Percentiles rank a stretch among this genome's conserved stretches.
Conservation (phyloP, 2,329 filamentous ascomycete genomes). For the Apiospora sp. region DNA sequence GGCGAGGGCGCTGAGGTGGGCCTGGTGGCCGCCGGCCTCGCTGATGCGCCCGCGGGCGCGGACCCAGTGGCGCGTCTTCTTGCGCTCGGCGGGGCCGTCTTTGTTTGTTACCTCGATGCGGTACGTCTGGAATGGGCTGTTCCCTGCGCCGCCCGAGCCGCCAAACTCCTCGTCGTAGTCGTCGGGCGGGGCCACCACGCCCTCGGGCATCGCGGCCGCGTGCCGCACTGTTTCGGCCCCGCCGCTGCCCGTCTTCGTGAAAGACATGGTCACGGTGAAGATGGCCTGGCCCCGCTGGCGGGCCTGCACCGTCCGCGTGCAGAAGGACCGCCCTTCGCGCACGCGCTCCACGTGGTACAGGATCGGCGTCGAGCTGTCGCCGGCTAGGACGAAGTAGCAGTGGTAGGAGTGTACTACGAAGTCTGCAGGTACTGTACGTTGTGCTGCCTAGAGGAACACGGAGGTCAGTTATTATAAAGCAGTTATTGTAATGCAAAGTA, state of each 20-base stretch:
- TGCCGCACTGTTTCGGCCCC: constrained; percentile 67
- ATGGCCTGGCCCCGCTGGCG: constrained; percentile 87
- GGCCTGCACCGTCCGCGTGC: constrained; percentile 95
- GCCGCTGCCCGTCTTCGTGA: constrained; percentile 72
- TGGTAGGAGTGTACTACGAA: constrained; percentile 96
- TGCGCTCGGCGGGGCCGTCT: constrained; percentile 62
- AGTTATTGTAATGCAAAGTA: neutral
- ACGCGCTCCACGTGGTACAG: constrained; percentile 96
- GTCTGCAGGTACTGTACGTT: constrained; percentile 81
- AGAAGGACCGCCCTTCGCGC: constrained; percentile 87
- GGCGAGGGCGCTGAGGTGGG: constrained; percentile 86
- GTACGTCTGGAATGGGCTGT: constrained; percentile 56
- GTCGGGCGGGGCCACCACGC: constrained; percentile 48
- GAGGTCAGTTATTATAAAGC: neutral
- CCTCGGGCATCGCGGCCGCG: constrained; percentile 64
- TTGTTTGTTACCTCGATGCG: constrained; percentile 51
- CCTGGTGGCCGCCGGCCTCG: constrained; percentile 74
- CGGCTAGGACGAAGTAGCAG: constrained; percentile 97
- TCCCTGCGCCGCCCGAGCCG: constrained; percentile 37
- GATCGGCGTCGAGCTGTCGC: constrained; percentile 83
- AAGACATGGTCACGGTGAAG: constrained; percentile 94
- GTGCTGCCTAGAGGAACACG: constrained; percentile 73
- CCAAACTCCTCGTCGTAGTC: constrained; percentile 55
- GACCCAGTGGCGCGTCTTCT: constrained; percentile 77
- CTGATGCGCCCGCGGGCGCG: constrained; percentile 79